These are phyloP conservation scores for Microsporum canis DNA, from an alignment of 2,329 filamentous ascomycete species.

Conservation along the genomic window DNA sequence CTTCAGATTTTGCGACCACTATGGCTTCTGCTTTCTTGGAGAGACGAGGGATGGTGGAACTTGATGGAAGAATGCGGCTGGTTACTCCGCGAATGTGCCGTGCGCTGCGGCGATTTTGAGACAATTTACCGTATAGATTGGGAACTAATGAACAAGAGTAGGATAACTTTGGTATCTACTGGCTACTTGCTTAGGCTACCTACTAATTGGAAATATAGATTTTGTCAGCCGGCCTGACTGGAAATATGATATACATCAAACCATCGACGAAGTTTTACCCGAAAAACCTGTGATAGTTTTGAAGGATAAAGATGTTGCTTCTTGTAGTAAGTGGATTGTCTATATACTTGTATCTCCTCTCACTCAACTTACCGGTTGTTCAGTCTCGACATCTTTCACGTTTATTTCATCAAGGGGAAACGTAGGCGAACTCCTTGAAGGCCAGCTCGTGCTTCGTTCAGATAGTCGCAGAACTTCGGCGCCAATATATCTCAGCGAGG, in stretches of 20 bases:
- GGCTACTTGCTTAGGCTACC: background rate
- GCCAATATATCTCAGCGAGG: conserved; percentile 38
- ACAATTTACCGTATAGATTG: conserved; percentile 44
- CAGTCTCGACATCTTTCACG: conserved; percentile 41
- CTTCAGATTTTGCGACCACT: conserved; percentile 41
- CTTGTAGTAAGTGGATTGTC: conserved; percentile 31
- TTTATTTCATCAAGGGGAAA: conserved; percentile 46
- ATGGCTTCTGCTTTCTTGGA: conserved; percentile 49
- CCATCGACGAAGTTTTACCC: conserved; percentile 28
- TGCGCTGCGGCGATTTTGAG: conserved; percentile 35
- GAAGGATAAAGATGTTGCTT: conserved; percentile 38
- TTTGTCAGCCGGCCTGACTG: conserved; percentile 27
- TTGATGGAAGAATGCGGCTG: conserved; percentile 45
- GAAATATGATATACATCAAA: conserved; percentile 39
- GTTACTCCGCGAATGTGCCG: conserved; percentile 44
- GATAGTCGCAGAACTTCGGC: conserved; percentile 35
- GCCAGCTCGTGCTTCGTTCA: conserved; percentile 45
- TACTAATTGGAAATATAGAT: conserved; percentile 18
- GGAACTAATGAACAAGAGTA: conserved; percentile 40
- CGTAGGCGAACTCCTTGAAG: conserved; percentile 47
- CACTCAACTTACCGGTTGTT: background rate
- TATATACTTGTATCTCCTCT: background rate
- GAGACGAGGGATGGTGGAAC: conserved; percentile 48
- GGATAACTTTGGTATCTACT: conserved; percentile 8
- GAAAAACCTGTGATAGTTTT: conserved; percentile 38